Evolutionary conservation across 1,284 basidiomycete genomes (phyloP), one percentile per base, ranked within the genome.

Genomic region (Heimioporus retisporus): DNA sequence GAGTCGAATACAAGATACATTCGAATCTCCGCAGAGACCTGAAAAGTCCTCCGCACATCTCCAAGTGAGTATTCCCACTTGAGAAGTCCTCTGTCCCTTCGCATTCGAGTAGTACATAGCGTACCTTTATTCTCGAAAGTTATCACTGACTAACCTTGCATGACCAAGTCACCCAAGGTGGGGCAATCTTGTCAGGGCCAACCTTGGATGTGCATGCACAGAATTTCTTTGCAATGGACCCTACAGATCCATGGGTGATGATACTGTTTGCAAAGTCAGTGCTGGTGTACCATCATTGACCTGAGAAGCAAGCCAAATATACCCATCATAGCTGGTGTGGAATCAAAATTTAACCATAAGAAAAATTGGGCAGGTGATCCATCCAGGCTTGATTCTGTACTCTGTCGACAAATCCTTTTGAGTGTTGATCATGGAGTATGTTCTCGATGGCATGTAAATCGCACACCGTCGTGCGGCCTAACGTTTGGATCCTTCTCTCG

Each of bases 371-470:
- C 46, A 85, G 83, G 84, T 84, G 42, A 77, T 84, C 54, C 82
- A 84, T 65, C 80, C 78, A 6, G 73, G 72, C 7, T 88, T 86
- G 86, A 83, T 87, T 51, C 66, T 74, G 23, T 76, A 81, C 66
- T 87, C 82, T 62, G 72, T 83, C 48, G 67, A 74, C n/a, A 77
- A 82, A 59, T 71, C 78, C 11, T 85, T 86, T 62, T 67, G 73
- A 14, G 81, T 85, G 72, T 84, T 85, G 4, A 76, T 86, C 25
- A 73, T 81, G 28, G 69, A 77, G 44, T 88, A 85, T 65, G 80
- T 84, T 14, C 79, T 87, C 23, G 86, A 88, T 51, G 82, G 86
- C 86, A 67, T 50, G 77, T 67, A 44, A 44, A 44, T 44, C 43
- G 18, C 43, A 10, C 18, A 18, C 10, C 43, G 43, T 44, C 43